phyloP scores from a whole-genome alignment of 2,329 filamentous ascomycete genomes.

The Pseudofabraea citricarpa region DNA sequence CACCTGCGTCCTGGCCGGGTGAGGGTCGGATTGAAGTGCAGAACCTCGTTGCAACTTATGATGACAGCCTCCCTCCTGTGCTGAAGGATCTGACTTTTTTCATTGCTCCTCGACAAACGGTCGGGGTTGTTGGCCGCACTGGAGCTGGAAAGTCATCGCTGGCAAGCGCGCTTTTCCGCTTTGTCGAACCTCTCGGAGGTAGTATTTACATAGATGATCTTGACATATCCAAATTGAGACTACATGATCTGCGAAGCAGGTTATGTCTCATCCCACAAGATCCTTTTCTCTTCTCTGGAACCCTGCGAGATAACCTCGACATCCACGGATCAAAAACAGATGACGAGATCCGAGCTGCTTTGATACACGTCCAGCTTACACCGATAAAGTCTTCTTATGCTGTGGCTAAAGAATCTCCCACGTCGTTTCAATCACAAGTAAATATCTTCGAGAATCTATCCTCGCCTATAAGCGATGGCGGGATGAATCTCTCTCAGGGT shows the following conservation, averaged over 20 bases:
- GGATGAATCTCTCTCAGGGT: conserved; percentile 67
- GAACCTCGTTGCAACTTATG: conserved; percentile 68
- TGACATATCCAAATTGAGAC: conserved; percentile 16
- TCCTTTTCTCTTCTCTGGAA: conserved; percentile 2
- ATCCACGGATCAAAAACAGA: conserved; percentile 25
- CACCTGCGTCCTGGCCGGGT: conserved; percentile 68
- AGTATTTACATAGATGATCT: conserved; percentile 15
- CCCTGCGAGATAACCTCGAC: not conserved
- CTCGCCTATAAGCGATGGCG: conserved; percentile 62
- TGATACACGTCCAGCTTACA: not conserved
- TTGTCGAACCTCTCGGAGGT: conserved; percentile 13
- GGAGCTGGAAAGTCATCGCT: conserved; percentile 16
- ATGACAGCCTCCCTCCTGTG: conserved; percentile 62
- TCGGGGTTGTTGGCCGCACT: conserved; percentile 12
- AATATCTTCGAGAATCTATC: conserved; percentile 60
- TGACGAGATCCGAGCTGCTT: not conserved
- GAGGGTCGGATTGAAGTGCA: conserved; percentile 66
- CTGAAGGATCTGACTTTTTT: conserved; percentile 63
- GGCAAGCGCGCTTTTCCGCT: conserved; percentile 15
- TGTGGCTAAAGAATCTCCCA: not conserved
- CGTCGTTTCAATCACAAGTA: conserved; percentile 24
- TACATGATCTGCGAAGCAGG: conserved; percentile 14
- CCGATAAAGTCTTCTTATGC: not conserved
- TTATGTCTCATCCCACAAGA: conserved; percentile 19
- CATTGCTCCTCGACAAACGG: conserved; percentile 53